phyloP scores from a whole-genome alignment of 2,329 filamentous ascomycete genomes.

The Chaetomiaceae sp. region DNA sequence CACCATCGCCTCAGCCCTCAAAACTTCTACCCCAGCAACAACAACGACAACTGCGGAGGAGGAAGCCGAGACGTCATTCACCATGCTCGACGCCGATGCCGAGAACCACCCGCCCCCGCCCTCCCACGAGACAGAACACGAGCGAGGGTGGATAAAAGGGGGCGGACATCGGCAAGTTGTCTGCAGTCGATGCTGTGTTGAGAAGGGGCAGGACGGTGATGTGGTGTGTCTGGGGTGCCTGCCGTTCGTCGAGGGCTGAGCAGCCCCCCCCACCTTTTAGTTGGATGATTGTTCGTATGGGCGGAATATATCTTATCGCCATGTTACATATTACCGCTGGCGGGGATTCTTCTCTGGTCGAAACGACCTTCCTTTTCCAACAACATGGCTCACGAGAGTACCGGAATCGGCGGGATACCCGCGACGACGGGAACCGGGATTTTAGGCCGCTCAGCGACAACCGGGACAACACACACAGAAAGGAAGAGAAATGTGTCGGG shows the following conservation, averaged over 20 bases:
- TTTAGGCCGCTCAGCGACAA: too few species aligned
- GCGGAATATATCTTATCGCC: too few species aligned
- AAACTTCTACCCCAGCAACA: slow-evolving; percentile 10
- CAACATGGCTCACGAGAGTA: too few species aligned
- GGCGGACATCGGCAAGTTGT: slow-evolving; percentile 50
- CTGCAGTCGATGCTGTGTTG: slow-evolving; percentile 66
- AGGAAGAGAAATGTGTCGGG: too few species aligned
- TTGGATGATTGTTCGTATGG: too few species aligned
- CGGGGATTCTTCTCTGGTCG: too few species aligned
- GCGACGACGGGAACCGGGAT: too few species aligned
- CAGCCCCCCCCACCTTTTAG: background rate
- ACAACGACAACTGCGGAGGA: slow-evolving; percentile 16
- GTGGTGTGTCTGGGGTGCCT: slow-evolving; percentile 63
- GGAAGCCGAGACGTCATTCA: slow-evolving; percentile 38
- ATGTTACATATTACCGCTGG: too few species aligned
- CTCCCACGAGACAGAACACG: background rate
- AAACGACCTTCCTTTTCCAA: too few species aligned
- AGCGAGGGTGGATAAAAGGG: slow-evolving; percentile 36
- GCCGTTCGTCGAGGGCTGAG: slow-evolving; percentile 28
- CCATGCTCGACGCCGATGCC: slow-evolving; percentile 44
- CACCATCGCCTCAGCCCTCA: background rate
- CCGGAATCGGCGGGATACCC: too few species aligned
- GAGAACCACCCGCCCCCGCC: slow-evolving; percentile 9
- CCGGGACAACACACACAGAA: too few species aligned
- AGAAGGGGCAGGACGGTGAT: slow-evolving; percentile 60